Percentiles rank a stretch among this genome's conserved stretches.
phyloP scores from a whole-genome alignment of 805 yeast species.

The Candida xiaguanensis region DNA sequence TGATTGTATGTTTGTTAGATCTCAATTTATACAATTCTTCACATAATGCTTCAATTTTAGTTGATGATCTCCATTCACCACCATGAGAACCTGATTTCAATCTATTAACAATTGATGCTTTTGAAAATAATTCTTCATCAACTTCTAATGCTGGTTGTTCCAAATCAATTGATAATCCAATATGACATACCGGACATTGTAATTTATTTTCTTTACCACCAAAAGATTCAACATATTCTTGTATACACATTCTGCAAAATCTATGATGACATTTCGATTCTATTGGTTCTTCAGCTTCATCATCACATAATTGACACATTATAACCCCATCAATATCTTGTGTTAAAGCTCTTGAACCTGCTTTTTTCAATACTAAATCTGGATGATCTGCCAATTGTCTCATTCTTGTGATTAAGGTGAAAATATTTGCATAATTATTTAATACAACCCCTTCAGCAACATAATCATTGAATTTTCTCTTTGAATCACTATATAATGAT shows the following conservation, averaged over 20 bases:
- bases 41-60: slow-evolving; percentile 93
- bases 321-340: slow-evolving; percentile 49
- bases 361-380: slow-evolving; percentile 79
- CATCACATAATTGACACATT: slow-evolving; percentile 92
- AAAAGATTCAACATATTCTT: slow-evolving; percentile 82
- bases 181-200: slow-evolving; percentile 95
- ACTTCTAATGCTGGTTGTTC: slow-evolving; percentile 82
- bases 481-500: slow-evolving; percentile 81
- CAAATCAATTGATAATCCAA: slow-evolving; percentile 85
- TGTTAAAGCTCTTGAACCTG: slow-evolving; percentile 37
- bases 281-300: slow-evolving; percentile 97
- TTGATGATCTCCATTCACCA: slow-evolving; percentile 89
- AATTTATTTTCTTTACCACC: slow-evolving; percentile 57
- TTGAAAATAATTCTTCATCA: slow-evolving; percentile 54
- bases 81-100: slow-evolving; percentile 67
- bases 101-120: slow-evolving; percentile 76
- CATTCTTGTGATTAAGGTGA: slow-evolving; percentile 94
- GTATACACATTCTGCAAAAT: slow-evolving; percentile 89
- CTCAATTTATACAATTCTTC: slow-evolving; percentile 87
- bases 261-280: slow-evolving; percentile 91
- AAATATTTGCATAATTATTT: slow-evolving; percentile 95
- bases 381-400: slow-evolving; percentile 98
- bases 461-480: slow-evolving; percentile 83
- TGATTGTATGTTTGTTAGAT: slow-evolving; percentile 83
- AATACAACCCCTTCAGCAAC: slow-evolving; percentile 96